These are phyloP conservation scores for Gonium pectorale DNA, from an alignment of 139 green algal genomes.

Conservation along the genomic window DNA sequence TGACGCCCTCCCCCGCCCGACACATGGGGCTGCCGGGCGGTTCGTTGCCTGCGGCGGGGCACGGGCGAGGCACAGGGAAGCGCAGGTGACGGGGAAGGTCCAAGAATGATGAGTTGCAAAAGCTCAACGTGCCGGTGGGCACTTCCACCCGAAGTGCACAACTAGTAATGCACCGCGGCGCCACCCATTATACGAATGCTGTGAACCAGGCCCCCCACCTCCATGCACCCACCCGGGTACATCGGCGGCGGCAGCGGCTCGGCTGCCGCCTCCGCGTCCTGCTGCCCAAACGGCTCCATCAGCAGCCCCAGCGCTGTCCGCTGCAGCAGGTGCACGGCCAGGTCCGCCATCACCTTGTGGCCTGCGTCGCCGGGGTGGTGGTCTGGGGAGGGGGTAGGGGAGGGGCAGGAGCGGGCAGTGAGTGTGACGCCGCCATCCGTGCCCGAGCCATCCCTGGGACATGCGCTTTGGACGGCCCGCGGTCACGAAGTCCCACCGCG, in stretches of 20 bases:
- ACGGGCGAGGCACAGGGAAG: no score
- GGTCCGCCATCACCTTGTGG: conserved; percentile 43
- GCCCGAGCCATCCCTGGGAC: background rate
- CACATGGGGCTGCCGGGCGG: no score
- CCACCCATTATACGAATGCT: no score
- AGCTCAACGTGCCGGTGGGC: no score
- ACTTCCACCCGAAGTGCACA: no score
- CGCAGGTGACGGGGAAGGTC: no score
- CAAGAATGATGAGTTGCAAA: no score
- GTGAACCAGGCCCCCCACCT: no score
- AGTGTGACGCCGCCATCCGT: background rate
- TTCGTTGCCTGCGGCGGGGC: no score
- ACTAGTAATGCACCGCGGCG: no score
- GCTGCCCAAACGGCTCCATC: background rate
- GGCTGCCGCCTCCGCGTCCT: background rate
- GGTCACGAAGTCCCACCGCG: no score
- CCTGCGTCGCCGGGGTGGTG: conserved; percentile 29
- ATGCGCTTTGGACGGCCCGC: background rate
- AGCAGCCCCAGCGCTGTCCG: background rate
- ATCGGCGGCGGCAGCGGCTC: conserved; percentile 6
- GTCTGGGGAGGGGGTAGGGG: background rate
- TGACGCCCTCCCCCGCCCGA: no score
- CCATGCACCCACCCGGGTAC: background rate
- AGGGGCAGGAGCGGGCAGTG: background rate
- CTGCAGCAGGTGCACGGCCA: conserved; percentile 33